Evolutionary conservation across 108 stramenopile genomes (phyloP).

Genomic region (Parmales sp.): DNA sequence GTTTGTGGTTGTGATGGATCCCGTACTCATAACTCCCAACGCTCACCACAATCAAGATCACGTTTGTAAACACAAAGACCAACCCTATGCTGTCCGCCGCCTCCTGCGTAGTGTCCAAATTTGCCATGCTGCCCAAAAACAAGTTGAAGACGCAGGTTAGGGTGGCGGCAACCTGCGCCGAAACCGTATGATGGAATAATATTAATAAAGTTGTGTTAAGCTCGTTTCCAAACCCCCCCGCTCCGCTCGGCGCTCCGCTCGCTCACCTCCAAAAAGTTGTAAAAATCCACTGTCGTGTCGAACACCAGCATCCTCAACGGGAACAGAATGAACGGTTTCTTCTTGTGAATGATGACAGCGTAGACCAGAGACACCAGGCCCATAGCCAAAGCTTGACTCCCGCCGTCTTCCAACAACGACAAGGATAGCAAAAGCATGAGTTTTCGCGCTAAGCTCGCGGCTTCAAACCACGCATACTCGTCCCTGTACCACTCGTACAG

Average conservation of each 20-base stretch:
- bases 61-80: not conserved
- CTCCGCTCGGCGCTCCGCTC: too few relatives aligned
- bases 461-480: conserved; percentile 1
- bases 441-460: not conserved
- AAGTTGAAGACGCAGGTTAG: not conserved
- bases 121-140: not conserved
- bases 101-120: not conserved
- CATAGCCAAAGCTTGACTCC: not conserved
- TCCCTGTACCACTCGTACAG: conserved; percentile 3
- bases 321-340: not conserved
- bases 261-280: not conserved
- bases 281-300: not conserved
- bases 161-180: not conserved
- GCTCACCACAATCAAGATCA: not conserved
- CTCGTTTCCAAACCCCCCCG: too few relatives aligned
- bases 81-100: not conserved
- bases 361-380: not conserved
- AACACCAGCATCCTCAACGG: not conserved
- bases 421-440: not conserved
- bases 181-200: too few relatives aligned
- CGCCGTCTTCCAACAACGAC: not conserved
- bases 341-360: not conserved
- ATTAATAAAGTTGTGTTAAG: too few relatives aligned
- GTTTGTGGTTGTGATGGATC: not conserved
- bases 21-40: not conserved